Percentiles rank a stretch among this genome's conserved stretches.
Evolutionary conservation across 345 rosid genomes (phyloP).

Genomic region (Gossypium rotundifolium): DNA sequence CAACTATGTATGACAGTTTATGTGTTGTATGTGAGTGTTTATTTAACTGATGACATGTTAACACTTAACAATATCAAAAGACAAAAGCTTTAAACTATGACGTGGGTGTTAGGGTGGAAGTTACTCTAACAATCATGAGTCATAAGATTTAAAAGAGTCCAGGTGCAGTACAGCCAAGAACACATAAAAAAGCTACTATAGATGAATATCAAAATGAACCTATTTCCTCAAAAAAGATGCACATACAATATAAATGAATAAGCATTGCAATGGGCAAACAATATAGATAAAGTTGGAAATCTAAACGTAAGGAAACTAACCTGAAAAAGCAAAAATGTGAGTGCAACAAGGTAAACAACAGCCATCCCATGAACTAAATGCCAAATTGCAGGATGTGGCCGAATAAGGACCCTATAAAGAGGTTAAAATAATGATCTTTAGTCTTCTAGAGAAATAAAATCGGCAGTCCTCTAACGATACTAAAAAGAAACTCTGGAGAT

Average conservation of each 20-base stretch:
- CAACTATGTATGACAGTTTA: background rate
- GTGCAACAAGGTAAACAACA: constrained; percentile 78
- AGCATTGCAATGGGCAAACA: background rate
- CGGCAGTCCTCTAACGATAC: background rate
- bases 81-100: background rate
- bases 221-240: background rate
- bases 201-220: background rate
- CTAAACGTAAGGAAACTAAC: constrained; percentile 32
- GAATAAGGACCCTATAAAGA: constrained; percentile 65
- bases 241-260: background rate
- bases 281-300: background rate
- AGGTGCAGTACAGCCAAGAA: background rate
- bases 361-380: constrained; percentile 99
- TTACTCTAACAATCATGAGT: background rate
- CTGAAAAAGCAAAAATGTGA: constrained; percentile 97
- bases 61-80: background rate
- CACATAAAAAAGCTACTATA: background rate
- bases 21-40: background rate
- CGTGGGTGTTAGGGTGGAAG: background rate
- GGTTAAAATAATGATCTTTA: background rate
- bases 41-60: background rate
- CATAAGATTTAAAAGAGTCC: background rate
- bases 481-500: background rate
- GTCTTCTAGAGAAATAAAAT: background rate
- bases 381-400: constrained; percentile 99